These are phyloP conservation scores for Geotrichum reessii DNA, from an alignment of 1,139 yeast species.

Conservation along the genomic window DNA sequence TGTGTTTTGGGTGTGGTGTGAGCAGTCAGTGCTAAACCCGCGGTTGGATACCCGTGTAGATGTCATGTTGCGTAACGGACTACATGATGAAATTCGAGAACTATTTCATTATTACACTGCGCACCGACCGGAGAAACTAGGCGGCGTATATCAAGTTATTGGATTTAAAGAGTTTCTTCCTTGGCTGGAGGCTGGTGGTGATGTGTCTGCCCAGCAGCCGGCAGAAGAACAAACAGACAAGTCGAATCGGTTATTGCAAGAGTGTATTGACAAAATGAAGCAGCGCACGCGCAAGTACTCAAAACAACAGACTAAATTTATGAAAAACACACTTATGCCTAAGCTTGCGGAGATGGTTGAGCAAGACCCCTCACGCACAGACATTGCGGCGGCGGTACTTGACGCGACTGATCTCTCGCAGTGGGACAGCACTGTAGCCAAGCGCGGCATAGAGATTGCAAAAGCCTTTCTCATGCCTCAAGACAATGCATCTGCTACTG, in stretches of 20 bases:
- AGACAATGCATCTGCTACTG: not conserved
- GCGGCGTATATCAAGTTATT: slow-evolving; percentile 91
- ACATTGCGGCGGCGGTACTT: slow-evolving; percentile 60
- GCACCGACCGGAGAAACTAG: slow-evolving; percentile 37
- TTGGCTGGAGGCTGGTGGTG: slow-evolving; percentile 46
- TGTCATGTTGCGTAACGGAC: slow-evolving; percentile 62
- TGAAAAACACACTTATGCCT: slow-evolving; percentile 60
- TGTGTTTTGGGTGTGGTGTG: slow-evolving; percentile 79
- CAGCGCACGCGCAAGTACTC: slow-evolving; percentile 82
- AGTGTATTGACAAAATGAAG: slow-evolving; percentile 72
- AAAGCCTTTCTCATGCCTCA: slow-evolving; percentile 37
- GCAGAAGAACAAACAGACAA: not conserved
- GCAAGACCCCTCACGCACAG: slow-evolving; percentile 44
- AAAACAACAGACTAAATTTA: slow-evolving; percentile 89
- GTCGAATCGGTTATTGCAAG: slow-evolving; percentile 31
- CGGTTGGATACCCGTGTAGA: slow-evolving; percentile 79
- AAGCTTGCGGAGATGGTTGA: slow-evolving; percentile 36
- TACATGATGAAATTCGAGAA: slow-evolving; percentile 55
- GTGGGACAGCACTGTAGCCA: slow-evolving; percentile 57
- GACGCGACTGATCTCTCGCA: slow-evolving; percentile 65
- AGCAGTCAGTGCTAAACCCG: slow-evolving; percentile 50
- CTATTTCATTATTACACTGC: slow-evolving; percentile 37
- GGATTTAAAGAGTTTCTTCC: slow-evolving; percentile 93
- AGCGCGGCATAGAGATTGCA: slow-evolving; percentile 51
- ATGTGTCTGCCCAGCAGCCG: slow-evolving; percentile 21